Base-by-base conservation (phyloP, 1,284 basidiomycete genomes). In the Exobasidium cylindrosporum region DNA sequence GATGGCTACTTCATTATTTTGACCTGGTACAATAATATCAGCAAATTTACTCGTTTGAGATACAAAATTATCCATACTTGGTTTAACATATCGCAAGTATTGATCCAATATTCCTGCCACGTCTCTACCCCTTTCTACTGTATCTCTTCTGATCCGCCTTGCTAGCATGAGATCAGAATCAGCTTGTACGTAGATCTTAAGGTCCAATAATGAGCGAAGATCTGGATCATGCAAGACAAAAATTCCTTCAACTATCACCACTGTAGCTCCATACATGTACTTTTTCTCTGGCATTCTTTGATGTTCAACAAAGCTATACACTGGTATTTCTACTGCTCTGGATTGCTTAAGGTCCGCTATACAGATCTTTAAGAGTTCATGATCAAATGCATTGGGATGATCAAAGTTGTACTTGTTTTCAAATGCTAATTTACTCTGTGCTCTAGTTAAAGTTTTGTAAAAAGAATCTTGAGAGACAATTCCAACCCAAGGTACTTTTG, bases 121-220 rank as follows among this genome's bases (percentile, higher is more conserved):
- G 64, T 85, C 87, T 62, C 95, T 83, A 0, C 91, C 92, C 45
- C 95, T 86, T 79, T 98, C 93, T 68, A 87, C 86, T 5, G 91
- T 86, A 74, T 98, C 95, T 61, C 95, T 84, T 67, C 86, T 84
- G 64, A 98, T 90, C 35, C 95, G 87, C 55, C 95, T 85, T 1
- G 95, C 93, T 47, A 98, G 87, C 95, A 98, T 98, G 13, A 97
- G 83, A 79, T 98, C 95, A 1, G 92, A 89, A 78, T 97, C 95
- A 59, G 91, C 93, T 60, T 81, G 84, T 69, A 79, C 78, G 54
- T 65, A 81, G 17, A 81, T 91, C 84, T 97, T 97, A 44, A 98
- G 84, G 80, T 97, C 95, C 74, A 97, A 94, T 47, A 97, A 81
- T 2, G 86, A 84, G 58, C 95, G 84, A 45, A 97, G 62, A 13